Percentiles rank a stretch among this genome's conserved stretches.
These are phyloP conservation scores for Daldinia loculata DNA, from an alignment of 495 filamentous ascomycete species.

Conservation along the genomic window DNA sequence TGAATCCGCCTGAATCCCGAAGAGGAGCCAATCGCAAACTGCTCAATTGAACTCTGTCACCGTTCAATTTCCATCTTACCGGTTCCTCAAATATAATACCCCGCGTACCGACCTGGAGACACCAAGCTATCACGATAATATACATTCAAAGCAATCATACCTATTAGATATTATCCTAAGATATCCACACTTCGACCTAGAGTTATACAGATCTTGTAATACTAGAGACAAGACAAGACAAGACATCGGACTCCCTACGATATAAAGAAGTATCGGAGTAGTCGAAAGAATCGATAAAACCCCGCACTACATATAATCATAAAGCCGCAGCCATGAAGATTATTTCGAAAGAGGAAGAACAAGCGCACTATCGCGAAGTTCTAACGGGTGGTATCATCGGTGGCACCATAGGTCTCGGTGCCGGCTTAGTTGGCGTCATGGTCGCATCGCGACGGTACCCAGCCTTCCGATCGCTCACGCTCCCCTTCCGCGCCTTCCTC, in stretches of 20 bases:
- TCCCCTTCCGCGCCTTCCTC: conserved; percentile 91
- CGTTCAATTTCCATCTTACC: conserved; percentile 1
- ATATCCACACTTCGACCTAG: background rate
- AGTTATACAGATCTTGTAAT: background rate
- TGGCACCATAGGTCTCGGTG: conserved; percentile 67
- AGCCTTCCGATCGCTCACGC: conserved; percentile 77
- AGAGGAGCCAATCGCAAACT: conserved; percentile 5
- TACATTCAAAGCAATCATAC: conserved; percentile 7
- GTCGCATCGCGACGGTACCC: conserved; percentile 70
- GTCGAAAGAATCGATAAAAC: background rate
- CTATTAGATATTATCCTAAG: background rate
- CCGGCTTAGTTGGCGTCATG: conserved; percentile 71
- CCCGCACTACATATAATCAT: background rate
- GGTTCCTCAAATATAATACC: conserved; percentile 13
- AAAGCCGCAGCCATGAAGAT: conserved; percentile 78
- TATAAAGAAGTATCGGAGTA: background rate
- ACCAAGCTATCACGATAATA: background rate
- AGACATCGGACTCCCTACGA: background rate
- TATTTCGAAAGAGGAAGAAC: conserved; percentile 91
- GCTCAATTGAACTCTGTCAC: conserved; percentile 2
- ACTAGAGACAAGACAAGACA: background rate
- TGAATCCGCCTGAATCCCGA: conserved; percentile 36
- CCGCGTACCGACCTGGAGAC: conserved; percentile 19
- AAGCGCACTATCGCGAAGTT: conserved; percentile 68
- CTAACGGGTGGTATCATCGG: conserved; percentile 81